Evolutionary conservation across 352 stramenopile species (phyloP).

Genomic region (Globisporangium paroecandrum): DNA sequence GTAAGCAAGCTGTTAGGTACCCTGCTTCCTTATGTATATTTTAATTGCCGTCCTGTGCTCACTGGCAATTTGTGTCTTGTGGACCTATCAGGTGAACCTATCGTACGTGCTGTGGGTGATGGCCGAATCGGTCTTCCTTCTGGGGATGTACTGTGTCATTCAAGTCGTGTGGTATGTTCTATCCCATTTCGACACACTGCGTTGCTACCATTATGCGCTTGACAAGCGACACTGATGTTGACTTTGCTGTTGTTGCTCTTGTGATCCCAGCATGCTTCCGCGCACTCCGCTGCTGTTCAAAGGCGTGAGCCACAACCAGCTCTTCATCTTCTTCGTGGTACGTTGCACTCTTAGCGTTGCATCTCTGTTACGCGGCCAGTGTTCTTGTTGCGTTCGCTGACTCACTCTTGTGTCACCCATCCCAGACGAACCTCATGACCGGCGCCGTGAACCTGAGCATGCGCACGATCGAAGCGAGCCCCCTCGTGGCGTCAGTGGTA

Average conservation of each 20-base stretch:
- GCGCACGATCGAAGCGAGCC: constrained; percentile 68
- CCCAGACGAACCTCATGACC: constrained; percentile 74
- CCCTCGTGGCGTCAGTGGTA: constrained; percentile 34
- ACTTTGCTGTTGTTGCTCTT: background rate
- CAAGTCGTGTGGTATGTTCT: constrained; percentile 58
- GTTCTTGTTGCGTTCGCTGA: background rate
- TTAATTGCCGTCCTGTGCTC: background rate
- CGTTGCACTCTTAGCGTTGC: background rate
- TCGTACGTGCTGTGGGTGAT: constrained; percentile 80
- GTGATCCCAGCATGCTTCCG: constrained; percentile 51
- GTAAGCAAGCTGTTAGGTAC: constrained; percentile 21
- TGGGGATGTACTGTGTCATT: constrained; percentile 53
- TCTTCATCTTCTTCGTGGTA: constrained; percentile 83
- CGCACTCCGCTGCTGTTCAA: constrained; percentile 62
- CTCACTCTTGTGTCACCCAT: background rate
- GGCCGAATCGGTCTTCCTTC: constrained; percentile 52
- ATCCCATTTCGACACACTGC: background rate
- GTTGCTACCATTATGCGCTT: background rate
- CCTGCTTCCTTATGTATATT: background rate
- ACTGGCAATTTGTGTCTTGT: background rate
- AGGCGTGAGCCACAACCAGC: constrained; percentile 78
- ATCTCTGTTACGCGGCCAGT: background rate
- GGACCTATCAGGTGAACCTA: constrained; percentile 58
- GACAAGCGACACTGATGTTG: background rate
- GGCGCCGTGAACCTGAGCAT: constrained; percentile 77